These are phyloP conservation scores for Platismatia glauca DNA, from an alignment of 495 filamentous ascomycete species.

Conservation along the genomic window DNA sequence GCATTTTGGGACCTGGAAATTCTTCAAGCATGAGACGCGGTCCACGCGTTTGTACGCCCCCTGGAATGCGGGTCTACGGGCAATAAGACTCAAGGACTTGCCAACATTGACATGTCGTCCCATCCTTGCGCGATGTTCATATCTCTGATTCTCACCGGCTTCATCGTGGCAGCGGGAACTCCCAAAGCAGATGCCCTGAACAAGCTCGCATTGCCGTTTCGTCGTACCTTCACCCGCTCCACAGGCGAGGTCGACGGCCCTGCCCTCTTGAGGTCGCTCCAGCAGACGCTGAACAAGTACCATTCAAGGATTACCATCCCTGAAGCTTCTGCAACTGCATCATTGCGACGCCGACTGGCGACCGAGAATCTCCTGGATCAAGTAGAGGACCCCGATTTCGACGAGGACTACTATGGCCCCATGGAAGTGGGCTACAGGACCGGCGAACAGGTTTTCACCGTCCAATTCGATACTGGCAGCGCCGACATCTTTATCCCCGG, in stretches of 20 bases:
- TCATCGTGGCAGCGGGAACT: not conserved
- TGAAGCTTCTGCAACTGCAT: not conserved
- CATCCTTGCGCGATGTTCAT: not conserved
- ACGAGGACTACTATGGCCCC: not conserved
- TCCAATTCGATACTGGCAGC: not conserved
- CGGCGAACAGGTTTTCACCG: not conserved
- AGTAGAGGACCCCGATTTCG: not conserved
- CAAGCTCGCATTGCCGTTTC: constrained; percentile 9
- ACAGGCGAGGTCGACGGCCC: constrained; percentile 1
- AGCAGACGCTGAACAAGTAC: not conserved
- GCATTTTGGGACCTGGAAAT: too few relatives aligned
- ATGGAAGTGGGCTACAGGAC: not conserved
- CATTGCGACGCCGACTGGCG: not conserved
- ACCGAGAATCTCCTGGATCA: not conserved
- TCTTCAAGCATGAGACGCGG: not conserved
- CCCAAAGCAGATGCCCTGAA: not conserved
- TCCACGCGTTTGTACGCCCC: not conserved
- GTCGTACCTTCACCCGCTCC: not conserved
- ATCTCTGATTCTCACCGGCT: not conserved
- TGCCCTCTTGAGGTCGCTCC: not conserved
- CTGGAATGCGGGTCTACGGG: not conserved
- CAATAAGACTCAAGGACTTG: not conserved
- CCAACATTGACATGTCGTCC: not conserved
- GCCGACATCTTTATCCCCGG: not conserved
- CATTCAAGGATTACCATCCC: not conserved